Conservation (phyloP, 352 stramenopile species). For the Globisporangium cederbergense region DNA sequence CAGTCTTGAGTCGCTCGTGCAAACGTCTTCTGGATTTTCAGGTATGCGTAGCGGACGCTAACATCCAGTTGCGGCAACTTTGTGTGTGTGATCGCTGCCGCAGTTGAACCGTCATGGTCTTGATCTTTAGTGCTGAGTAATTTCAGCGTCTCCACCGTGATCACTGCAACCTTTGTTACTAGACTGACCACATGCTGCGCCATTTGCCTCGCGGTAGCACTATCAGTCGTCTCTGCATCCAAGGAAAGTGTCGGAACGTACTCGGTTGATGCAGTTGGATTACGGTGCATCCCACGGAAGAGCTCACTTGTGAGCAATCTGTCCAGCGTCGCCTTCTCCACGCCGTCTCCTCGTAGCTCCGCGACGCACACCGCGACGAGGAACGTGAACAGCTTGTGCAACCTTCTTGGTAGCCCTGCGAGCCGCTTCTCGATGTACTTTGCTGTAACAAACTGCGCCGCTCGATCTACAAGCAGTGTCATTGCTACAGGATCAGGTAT, state of each 20-base stretch:
- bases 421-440: conserved; percentile 28
- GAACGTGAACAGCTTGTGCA: conserved; percentile 30
- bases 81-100: background rate
- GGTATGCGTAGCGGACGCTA: conserved; percentile 8
- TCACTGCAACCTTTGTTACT: background rate
- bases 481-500: background rate
- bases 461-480: background rate
- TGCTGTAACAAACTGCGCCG: conserved; percentile 13
- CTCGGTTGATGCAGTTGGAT: background rate
- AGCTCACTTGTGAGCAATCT: conserved; percentile 7
- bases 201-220: background rate
- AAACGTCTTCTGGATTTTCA: conserved; percentile 25
- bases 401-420: conserved; percentile 21
- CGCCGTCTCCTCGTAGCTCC: background rate
- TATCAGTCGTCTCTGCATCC: background rate
- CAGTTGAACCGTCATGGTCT: background rate
- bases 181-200: background rate
- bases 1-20: background rate
- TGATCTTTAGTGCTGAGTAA: background rate
- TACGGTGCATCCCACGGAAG: background rate
- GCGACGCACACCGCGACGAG: conserved; percentile 15
- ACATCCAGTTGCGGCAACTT: conserved; percentile 1
- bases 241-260: background rate
- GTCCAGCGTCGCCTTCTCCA: background rate
- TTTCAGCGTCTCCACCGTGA: background rate